Evolutionary conservation across 345 rosid genomes (phyloP).

Genomic region (Aquilaria yunnanensis): DNA sequence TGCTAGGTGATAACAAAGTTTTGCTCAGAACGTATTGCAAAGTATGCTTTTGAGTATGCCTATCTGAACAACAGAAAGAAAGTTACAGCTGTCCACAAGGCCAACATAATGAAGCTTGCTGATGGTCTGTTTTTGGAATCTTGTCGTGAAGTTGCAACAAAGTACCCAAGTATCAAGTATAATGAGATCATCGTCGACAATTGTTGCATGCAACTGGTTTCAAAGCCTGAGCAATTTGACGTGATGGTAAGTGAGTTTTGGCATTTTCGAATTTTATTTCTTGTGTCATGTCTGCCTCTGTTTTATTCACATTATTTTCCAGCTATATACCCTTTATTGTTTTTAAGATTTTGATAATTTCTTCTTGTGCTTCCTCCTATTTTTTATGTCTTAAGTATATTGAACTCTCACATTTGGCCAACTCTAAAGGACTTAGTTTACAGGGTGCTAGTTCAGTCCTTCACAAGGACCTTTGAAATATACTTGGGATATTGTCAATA

Average conservation of each 20-base stretch:
- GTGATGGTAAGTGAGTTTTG: constrained; percentile 64
- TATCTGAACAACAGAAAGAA: constrained; percentile 93
- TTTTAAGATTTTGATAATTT: background rate
- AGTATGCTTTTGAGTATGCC: constrained; percentile 97
- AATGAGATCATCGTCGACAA: constrained; percentile 93
- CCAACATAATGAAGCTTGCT: constrained; percentile 98
- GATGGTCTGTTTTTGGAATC: constrained; percentile 97
- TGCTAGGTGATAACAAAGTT: constrained; percentile 97
- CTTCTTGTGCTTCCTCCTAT: background rate
- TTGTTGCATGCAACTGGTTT: constrained; percentile 98
- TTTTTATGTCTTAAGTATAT: too few relatives aligned
- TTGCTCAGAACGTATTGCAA: constrained; percentile 93
- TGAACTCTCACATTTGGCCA: too few relatives aligned
- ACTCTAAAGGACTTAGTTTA: too few relatives aligned
- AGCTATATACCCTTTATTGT: background rate
- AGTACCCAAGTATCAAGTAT: constrained; percentile 85
- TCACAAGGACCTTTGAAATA: too few relatives aligned
- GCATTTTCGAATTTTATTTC: background rate
- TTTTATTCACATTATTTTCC: background rate
- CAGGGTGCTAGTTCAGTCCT: too few relatives aligned
- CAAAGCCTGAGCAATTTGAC: constrained; percentile 97
- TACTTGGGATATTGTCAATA: too few relatives aligned
- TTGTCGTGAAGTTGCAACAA: constrained; percentile 87
- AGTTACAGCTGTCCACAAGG: constrained; percentile 95
- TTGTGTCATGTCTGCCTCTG: background rate